These are phyloP conservation scores for Vigna radiata DNA, from an alignment of 306 rosid species.

Conservation along the genomic window DNA sequence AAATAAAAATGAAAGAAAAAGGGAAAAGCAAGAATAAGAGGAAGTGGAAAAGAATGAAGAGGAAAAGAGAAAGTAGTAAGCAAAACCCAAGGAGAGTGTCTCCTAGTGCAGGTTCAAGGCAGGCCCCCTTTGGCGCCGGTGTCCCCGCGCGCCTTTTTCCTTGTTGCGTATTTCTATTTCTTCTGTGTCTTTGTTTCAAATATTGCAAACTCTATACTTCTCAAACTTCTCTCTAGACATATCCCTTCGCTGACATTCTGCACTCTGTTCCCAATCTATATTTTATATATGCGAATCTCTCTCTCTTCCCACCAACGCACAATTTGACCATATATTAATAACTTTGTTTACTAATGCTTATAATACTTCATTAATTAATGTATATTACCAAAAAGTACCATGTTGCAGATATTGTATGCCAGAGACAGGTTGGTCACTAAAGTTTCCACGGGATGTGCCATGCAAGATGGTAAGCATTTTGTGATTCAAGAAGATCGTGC, in stretches of 20 bases:
- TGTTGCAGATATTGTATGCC: background rate
- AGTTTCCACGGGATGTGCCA: slow-evolving; percentile 1
- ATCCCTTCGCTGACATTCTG: slow-evolving; percentile 78
- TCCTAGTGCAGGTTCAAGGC: slow-evolving; percentile 79
- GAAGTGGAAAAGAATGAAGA: slow-evolving; percentile 29
- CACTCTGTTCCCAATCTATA: slow-evolving; percentile 66
- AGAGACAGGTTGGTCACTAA: slow-evolving; percentile 3
- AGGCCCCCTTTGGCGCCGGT: slow-evolving; percentile 95
- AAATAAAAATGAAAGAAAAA: slow-evolving; percentile 22
- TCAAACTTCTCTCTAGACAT: slow-evolving; percentile 63
- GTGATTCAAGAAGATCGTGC: slow-evolving; percentile 21
- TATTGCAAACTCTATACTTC: slow-evolving; percentile 53
- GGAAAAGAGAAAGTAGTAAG: slow-evolving; percentile 42
- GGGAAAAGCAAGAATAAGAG: slow-evolving; percentile 11
- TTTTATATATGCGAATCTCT: background rate
- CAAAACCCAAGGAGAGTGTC: slow-evolving; percentile 89
- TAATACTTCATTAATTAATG: background rate
- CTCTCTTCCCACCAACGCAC: slow-evolving; percentile 38
- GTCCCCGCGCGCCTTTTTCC: slow-evolving; percentile 84
- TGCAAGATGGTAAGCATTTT: slow-evolving; percentile 6
- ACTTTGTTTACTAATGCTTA: background rate
- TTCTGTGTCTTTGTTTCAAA: slow-evolving; percentile 45
- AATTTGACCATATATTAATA: slow-evolving; percentile 46
- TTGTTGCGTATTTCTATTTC: slow-evolving; percentile 46
- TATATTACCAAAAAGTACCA: slow-evolving; percentile 9